Percentiles rank a stretch among this genome's conserved stretches.
Evolutionary conservation across 75 land plant genomes (phyloP).

Genomic region (Picea sitchensis): DNA sequence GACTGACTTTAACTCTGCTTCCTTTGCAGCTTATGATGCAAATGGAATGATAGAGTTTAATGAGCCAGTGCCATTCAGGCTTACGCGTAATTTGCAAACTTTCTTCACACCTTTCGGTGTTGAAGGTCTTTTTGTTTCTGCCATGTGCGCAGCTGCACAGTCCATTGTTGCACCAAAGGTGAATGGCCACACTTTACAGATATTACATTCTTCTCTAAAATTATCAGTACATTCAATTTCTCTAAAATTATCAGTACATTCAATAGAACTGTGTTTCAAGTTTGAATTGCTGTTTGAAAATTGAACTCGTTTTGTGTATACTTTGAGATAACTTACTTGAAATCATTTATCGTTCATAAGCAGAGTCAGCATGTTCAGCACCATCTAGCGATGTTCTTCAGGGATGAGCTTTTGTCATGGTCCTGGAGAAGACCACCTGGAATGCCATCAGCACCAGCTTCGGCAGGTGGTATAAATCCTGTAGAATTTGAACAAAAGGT

Average conservation of each 20-base stretch:
- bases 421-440: conserved; percentile 95
- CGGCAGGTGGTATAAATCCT: conserved; percentile 65
- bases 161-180: conserved; percentile 94
- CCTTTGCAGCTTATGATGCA: conserved; percentile 77
- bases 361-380: conserved; percentile 91
- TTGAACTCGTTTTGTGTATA: not conserved
- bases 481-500: conserved; percentile 85
- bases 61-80: conserved; percentile 96
- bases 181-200: not conserved
- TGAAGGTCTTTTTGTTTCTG: conserved; percentile 98
- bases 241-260: not conserved
- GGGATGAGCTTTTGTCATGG: conserved; percentile 98
- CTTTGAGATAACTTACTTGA: not conserved
- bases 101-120: conserved; percentile 98
- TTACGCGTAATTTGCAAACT: conserved; percentile 91
- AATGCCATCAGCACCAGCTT: conserved; percentile 62
- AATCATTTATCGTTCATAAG: conserved; percentile 16
- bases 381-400: conserved; percentile 98
- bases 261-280: conserved; percentile 7
- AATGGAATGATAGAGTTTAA: conserved; percentile 97
- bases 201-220: not conserved
- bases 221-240: not conserved
- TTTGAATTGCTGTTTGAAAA: not conserved
- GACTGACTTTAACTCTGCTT: not conserved
- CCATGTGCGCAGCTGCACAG: conserved; percentile 98